Evolutionary conservation across 768 basidiomycete species (phyloP).

Genomic region (Tremella yokohamensis): DNA sequence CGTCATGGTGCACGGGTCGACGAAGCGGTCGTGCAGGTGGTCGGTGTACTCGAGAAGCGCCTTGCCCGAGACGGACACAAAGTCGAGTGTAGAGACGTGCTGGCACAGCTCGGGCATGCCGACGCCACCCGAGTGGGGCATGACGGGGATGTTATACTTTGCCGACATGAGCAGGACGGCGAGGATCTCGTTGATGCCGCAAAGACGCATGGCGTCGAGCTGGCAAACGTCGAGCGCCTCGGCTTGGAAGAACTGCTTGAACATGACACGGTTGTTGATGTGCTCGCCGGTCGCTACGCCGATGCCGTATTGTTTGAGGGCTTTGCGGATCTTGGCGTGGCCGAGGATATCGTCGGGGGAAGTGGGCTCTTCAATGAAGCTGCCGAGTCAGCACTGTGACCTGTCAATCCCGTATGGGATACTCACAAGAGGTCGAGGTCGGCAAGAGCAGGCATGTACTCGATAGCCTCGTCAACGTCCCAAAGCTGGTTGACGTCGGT

Average conservation of each 20-base stretch:
- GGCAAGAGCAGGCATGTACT: conserved; percentile 72
- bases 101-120: conserved; percentile 56
- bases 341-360: conserved; percentile 85
- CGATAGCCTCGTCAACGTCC: conserved; percentile 62
- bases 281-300: conserved; percentile 92
- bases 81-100: conserved; percentile 37
- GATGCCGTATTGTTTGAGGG: conserved; percentile 69
- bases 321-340: conserved; percentile 56
- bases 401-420: too few species aligned
- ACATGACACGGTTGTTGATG: conserved; percentile 85
- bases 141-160: conserved; percentile 68
- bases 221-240: conserved; percentile 89
- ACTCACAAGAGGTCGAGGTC: conserved; percentile 14
- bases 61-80: conserved; percentile 28
- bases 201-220: conserved; percentile 88
- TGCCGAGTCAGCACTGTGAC: too few species aligned
- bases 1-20: conserved; percentile 28
- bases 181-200: conserved; percentile 85
- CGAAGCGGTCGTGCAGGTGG: conserved; percentile 25
- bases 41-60: conserved; percentile 25
- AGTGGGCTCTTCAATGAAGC: conserved; percentile 85
- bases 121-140: conserved; percentile 84
- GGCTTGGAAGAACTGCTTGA: conserved; percentile 80
- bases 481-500: conserved; percentile 79
- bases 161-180: conserved; percentile 81